Conservation (phyloP, 805 yeast genomes). For the Saccharomyces jurei region DNA sequence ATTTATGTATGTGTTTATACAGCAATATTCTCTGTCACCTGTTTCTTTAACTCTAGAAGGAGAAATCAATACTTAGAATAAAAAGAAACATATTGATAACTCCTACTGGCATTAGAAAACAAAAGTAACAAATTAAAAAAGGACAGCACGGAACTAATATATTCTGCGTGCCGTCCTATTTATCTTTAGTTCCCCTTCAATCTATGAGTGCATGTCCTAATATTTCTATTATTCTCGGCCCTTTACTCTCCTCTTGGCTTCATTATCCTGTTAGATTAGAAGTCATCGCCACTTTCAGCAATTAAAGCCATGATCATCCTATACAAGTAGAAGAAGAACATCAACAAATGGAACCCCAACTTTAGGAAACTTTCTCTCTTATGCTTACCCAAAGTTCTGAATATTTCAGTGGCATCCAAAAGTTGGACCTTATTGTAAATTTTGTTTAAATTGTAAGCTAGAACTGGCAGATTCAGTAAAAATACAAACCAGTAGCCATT, state of each 20-base stretch:
- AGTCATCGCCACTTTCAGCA: conserved; percentile 37
- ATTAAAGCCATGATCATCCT: conserved; percentile 92
- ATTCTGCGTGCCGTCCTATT: neutral
- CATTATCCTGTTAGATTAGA: neutral
- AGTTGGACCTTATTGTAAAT: conserved; percentile 70
- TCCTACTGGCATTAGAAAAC: neutral
- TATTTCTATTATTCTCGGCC: neutral
- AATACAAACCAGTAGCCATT: conserved; percentile 89
- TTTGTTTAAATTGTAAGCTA: conserved; percentile 74
- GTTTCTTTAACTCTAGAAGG: neutral
- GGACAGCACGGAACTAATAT: neutral
- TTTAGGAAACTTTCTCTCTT: conserved; percentile 85
- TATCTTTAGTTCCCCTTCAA: neutral
- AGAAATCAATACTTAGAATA: neutral
- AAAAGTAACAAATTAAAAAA: neutral
- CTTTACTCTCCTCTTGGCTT: neutral
- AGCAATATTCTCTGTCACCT: neutral
- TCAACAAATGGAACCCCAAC: conserved; percentile 76
- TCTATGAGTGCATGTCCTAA: neutral
- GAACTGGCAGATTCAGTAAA: conserved; percentile 69
- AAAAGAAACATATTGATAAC: neutral
- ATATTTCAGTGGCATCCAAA: conserved; percentile 92
- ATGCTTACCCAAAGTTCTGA: conserved; percentile 84
- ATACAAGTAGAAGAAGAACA: conserved; percentile 92
- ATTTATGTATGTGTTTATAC: neutral